phyloP scores from a whole-genome alignment of 164 flowering plant species.

The Magnolia changhungtana region DNA sequence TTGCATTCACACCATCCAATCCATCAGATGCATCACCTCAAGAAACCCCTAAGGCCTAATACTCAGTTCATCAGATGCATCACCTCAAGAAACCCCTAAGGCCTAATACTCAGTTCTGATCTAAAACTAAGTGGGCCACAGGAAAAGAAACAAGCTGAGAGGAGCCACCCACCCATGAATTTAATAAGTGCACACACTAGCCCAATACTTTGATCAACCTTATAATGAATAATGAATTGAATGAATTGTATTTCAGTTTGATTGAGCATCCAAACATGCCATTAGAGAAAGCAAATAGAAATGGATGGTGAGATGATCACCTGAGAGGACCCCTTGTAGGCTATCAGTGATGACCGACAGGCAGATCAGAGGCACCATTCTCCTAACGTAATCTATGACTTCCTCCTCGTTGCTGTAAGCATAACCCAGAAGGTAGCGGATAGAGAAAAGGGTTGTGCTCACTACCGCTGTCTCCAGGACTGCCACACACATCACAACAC shows the following conservation, averaged over 20 bases:
- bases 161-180: too few species aligned
- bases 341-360: conserved; percentile 53
- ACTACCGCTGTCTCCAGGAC: conserved; percentile 35
- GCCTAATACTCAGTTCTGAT: too few species aligned
- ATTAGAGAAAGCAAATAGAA: neutral
- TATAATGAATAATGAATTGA: neutral
- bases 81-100: too few species aligned
- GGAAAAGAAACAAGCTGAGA: too few species aligned
- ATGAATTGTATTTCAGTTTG: neutral
- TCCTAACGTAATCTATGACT: conserved; percentile 60
- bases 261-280: neutral
- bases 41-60: too few species aligned
- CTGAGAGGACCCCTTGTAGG: conserved; percentile 77
- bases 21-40: too few species aligned
- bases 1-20: too few species aligned
- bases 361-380: conserved; percentile 70
- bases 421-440: conserved; percentile 60
- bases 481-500: conserved; percentile 39
- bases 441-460: conserved; percentile 43
- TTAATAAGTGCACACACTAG: too few species aligned
- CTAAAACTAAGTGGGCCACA: too few species aligned
- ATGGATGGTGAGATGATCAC: conserved; percentile 20
- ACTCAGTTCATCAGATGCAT: too few species aligned
- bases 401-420: conserved; percentile 76
- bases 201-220: too few species aligned